Base-by-base conservation (phyloP, 805 yeast genomes). In the Schwanniomyces sp. region DNA sequence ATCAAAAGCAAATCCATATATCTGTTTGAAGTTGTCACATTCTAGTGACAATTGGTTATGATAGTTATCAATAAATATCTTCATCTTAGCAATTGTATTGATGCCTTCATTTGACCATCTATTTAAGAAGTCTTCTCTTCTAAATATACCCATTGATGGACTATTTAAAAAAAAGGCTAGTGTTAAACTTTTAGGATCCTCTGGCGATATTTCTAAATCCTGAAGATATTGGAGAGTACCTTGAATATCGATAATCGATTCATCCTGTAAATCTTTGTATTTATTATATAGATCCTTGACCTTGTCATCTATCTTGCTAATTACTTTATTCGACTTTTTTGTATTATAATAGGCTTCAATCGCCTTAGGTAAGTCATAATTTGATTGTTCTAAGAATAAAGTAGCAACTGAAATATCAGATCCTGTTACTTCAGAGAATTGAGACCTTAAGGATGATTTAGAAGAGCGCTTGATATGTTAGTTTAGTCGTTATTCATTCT, bases 1-100 rank as follows among this genome's bases (percentile, higher is more conserved):
- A 8, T 70, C 75, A 67, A 86, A 92, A 0, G 95, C 76, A 65
- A 81, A 91, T 29, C 75, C 75, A 67, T 94, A 91, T 4, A 91
- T 77, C 26, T 69, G 62, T 44, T 78, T 76, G 56, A 85, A 80
- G 47, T 77, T 79, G 1, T 55, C 66, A 1, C 53, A 49, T 47
- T 80, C 78, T 34, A 28, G 18, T 5, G 53, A 25, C 25, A 52
- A 34, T 37, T 37, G 46, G 21, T n/a, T 29, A 40, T 64, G 57
- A 34, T 52, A 49, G 14, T 52, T 32, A 5, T 44, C 44, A 5
- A 66, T 47, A 38, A 53, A 56, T 6, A 24, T 17, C 26, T 62
- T 68, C 91, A 90, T 87, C 2, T 69, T 74, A 0, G 54, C 61
- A 1, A 79, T 48, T 16, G 72, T 64, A 46, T 52, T 47, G 2